phyloP scores from a whole-genome alignment of 805 yeast genomes.

The Schizosaccharomyces octosporus region DNA sequence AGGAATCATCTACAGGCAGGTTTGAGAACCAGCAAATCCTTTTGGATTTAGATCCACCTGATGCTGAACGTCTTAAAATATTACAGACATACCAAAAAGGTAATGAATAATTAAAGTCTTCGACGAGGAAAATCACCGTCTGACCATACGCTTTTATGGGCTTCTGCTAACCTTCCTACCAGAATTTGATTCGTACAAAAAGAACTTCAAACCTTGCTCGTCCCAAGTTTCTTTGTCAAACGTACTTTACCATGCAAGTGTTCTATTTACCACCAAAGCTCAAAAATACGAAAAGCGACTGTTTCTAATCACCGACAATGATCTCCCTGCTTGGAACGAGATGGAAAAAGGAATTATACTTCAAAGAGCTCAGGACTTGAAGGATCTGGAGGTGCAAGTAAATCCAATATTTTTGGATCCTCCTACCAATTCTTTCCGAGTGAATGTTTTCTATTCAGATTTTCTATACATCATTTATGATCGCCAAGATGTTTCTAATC shows the following conservation, averaged over 20 bases:
- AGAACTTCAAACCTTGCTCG: constrained; percentile 8
- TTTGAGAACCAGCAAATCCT: constrained; percentile 7
- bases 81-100: not conserved
- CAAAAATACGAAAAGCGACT: constrained; percentile 20
- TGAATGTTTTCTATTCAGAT: constrained; percentile 27
- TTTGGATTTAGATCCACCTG: constrained; percentile 9
- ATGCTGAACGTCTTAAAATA: constrained; percentile 5
- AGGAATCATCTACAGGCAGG: constrained; percentile 4
- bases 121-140: not conserved
- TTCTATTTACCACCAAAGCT: not conserved
- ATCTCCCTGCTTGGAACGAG: constrained; percentile 29
- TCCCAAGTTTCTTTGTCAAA: constrained; percentile 24
- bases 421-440: constrained; percentile 18
- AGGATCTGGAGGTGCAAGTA: constrained; percentile 27
- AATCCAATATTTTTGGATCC: constrained; percentile 36
- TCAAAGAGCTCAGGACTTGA: constrained; percentile 30
- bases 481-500: constrained; percentile 6
- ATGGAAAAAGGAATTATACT: constrained; percentile 26
- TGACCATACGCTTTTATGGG: too few relatives aligned
- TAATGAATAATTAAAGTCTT: not conserved
- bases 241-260: constrained; percentile 28
- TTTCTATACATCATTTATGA: constrained; percentile 9
- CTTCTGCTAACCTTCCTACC: not conserved
- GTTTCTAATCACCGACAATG: constrained; percentile 53
- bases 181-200: not conserved